These are phyloP conservation scores for Kregervanrija delftensis DNA, from an alignment of 805 yeast genomes.

Conservation along the genomic window DNA sequence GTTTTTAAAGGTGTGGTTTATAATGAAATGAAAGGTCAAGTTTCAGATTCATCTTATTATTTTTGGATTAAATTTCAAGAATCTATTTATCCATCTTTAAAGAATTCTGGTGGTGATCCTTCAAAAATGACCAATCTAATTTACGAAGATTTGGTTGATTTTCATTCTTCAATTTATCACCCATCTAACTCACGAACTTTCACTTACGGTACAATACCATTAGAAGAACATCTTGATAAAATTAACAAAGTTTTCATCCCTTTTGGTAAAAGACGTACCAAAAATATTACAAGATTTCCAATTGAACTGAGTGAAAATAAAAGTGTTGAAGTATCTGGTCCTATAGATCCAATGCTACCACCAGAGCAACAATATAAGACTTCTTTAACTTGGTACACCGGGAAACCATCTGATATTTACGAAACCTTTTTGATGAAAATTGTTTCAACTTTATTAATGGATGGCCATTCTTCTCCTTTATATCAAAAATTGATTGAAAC, in stretches of 20 bases:
- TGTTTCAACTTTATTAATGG: slow-evolving; percentile 63
- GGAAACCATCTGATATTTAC: slow-evolving; percentile 61
- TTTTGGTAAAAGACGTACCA: slow-evolving; percentile 44
- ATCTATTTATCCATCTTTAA: slow-evolving; percentile 73
- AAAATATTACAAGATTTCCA: slow-evolving; percentile 37
- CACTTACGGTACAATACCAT: slow-evolving; percentile 77
- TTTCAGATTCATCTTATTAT: slow-evolving; percentile 79
- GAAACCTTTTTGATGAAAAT: slow-evolving; percentile 68
- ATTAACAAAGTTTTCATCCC: slow-evolving; percentile 42
- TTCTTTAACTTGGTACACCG: slow-evolving; percentile 85
- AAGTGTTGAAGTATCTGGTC: slow-evolving; percentile 51
- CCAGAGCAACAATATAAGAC: slow-evolving; percentile 64
- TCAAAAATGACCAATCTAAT: slow-evolving; percentile 62
- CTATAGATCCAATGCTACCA: slow-evolving; percentile 72
- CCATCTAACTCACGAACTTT: slow-evolving; percentile 85
- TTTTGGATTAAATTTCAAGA: slow-evolving; percentile 82
- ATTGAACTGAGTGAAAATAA: slow-evolving; percentile 31
- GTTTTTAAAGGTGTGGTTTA: slow-evolving; percentile 92
- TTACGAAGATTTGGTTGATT: slow-evolving; percentile 70
- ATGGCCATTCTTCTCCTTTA: slow-evolving; percentile 89
- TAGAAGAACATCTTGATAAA: slow-evolving; percentile 51
- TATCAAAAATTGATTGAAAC: slow-evolving; percentile 82
- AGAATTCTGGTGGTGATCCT: slow-evolving; percentile 96
- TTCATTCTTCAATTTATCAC: slow-evolving; percentile 73
- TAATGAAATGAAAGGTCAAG: slow-evolving; percentile 98